These are phyloP conservation scores for Metschnikowia gruessii DNA, from an alignment of 805 yeast species.

Conservation along the genomic window DNA sequence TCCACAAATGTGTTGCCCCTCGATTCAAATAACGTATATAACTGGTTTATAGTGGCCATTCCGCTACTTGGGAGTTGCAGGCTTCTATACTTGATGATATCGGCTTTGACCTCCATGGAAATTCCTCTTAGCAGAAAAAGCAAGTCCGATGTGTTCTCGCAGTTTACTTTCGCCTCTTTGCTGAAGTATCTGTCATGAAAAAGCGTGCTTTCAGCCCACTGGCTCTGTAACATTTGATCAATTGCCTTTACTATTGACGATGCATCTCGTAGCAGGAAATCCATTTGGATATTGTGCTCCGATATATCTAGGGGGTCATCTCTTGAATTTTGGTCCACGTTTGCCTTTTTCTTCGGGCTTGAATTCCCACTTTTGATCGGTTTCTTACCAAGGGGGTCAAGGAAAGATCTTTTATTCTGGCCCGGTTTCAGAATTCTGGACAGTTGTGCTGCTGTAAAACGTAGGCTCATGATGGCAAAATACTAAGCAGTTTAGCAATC, in stretches of 20 bases:
- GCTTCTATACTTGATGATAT: conserved; percentile 33
- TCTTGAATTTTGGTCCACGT: not conserved
- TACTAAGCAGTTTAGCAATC: not conserved
- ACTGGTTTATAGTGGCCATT: conserved; percentile 43
- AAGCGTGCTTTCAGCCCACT: conserved; percentile 37
- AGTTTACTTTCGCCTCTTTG: conserved; percentile 12
- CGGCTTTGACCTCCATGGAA: conserved; percentile 35
- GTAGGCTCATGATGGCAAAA: conserved; percentile 21
- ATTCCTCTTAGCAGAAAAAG: conserved; percentile 36
- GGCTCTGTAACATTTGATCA: conserved; percentile 31
- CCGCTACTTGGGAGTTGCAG: conserved; percentile 35
- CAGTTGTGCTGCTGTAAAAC: conserved; percentile 41
- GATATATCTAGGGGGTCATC: conserved; percentile 20
- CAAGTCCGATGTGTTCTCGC: conserved; percentile 23
- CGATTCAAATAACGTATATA: conserved; percentile 46
- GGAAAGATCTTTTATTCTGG: conserved; percentile 23
- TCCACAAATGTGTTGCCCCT: conserved; percentile 52
- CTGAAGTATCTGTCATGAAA: conserved; percentile 26
- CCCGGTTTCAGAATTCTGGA: conserved; percentile 28
- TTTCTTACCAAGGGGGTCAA: conserved; percentile 27
- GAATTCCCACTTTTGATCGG: conserved; percentile 5
- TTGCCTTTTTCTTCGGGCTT: conserved; percentile 8
- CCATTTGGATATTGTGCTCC: conserved; percentile 40
- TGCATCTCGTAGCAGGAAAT: conserved; percentile 32
- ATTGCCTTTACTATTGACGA: conserved; percentile 34